These are phyloP conservation scores for Caloboletus firmus DNA, from an alignment of 1,284 basidiomycete genomes.

Conservation along the genomic window DNA sequence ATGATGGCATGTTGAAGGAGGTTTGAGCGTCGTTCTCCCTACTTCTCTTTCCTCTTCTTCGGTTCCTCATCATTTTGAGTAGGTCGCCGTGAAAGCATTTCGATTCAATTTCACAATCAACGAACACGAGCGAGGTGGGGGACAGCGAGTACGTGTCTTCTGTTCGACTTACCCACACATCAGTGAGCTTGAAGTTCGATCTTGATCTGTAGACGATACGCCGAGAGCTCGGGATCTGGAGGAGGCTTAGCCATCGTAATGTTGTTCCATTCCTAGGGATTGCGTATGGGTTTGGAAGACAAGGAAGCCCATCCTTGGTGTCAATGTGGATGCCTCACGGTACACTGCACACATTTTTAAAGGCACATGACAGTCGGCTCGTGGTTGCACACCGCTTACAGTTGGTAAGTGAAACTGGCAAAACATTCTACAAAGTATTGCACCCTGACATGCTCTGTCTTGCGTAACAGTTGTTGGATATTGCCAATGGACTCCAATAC, in stretches of 20 bases:
- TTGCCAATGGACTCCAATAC: constrained; percentile 8
- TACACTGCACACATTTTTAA: constrained; percentile 7
- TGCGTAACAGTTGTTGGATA: neutral
- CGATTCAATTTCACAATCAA: constrained; percentile 7
- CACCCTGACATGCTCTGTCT: neutral
- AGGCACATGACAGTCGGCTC: neutral
- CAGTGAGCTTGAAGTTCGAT: neutral
- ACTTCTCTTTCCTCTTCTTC: neutral
- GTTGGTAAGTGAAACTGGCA: neutral
- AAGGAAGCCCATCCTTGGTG: constrained; percentile 12
- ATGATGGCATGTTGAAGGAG: constrained; percentile 1
- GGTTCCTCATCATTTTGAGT: neutral
- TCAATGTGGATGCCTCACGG: constrained; percentile 21
- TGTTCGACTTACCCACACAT: neutral
- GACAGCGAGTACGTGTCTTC: constrained; percentile 3
- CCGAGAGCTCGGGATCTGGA: constrained; percentile 15
- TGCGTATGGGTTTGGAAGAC: constrained; percentile 12
- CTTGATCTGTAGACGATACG: constrained; percentile 9
- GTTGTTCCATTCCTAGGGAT: constrained; percentile 19
- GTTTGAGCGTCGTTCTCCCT: neutral
- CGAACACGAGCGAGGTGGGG: neutral
- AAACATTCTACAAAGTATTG: neutral
- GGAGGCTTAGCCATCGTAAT: constrained; percentile 10
- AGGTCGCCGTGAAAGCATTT: constrained; percentile 22
- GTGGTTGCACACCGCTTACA: constrained; percentile 5